Base-by-base conservation (phyloP, 2,329 filamentous ascomycete species). In the Bimuria novae-zelandiae region DNA sequence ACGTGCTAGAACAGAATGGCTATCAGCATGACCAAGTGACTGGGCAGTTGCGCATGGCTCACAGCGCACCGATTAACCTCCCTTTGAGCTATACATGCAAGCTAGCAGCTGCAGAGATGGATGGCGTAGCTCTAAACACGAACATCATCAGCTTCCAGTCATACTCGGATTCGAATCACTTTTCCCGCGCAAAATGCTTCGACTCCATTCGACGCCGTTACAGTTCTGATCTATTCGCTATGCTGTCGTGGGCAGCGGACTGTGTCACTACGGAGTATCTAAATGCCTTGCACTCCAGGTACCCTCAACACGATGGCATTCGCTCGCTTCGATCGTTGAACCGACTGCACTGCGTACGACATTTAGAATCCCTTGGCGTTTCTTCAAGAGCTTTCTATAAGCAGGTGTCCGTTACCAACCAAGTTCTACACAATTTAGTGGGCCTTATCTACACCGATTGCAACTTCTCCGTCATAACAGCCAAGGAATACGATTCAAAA, bases 11-110 rank as follows among this genome's bases (percentile, higher is more conserved):
- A 44, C 16, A 16, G 7, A 30, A 22, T 33, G 46, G 40, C 19
- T 51, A 51, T 21, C 25, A n/a, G 5, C 22, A 50, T 32, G 29
- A 44, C 22, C 14, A 11, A 7, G n/a, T 2, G 4, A 23, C 37
- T n/a, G 29, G 37, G 17, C 16, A 25, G 14, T 23, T 51, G 10
- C 39, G 39, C 3, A 27, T n/a, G 7, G 47, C 19, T 2, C 27
- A 22, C 3, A 19, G n/a, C 12, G 17, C 4, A 3, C n/a, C 47
- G 5, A 17, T 29, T 3, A 21, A 35, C n/a, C 6, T 50, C 5
- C 7, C 27, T 7, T 30, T 50, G 10, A n/a, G 14, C 17, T 43
- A 43, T 35, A 50, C 37, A 12, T 50, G 47, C 29, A 42, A 29
- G 29, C 19, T 17, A 16, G 16, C 29, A 23, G 47, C 47, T 7